Evolutionary conservation across 495 filamentous ascomycete genomes (phyloP).

Genomic region (Tuber magnatum): DNA sequence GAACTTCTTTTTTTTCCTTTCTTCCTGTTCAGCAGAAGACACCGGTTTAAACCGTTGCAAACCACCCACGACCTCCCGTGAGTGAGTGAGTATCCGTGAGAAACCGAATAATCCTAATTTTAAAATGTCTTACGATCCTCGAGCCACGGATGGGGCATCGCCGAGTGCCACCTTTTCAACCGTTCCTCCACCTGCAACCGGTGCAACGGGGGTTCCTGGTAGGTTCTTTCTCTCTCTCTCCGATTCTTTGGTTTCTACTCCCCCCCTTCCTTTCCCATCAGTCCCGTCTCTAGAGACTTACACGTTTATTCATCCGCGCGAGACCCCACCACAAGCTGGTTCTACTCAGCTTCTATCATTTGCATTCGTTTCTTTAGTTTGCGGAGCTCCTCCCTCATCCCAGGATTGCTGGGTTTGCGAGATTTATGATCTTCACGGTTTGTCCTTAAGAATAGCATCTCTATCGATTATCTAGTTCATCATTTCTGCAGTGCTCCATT

Average conservation of each 20-base stretch:
- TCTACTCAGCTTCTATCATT: neutral
- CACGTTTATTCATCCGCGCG: neutral
- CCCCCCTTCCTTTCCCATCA: neutral
- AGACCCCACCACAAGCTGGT: neutral
- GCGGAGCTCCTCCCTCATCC: neutral
- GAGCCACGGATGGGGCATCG: neutral
- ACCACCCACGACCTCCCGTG: neutral
- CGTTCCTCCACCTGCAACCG: neutral
- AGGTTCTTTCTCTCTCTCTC: slow-evolving; percentile 2
- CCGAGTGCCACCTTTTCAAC: neutral
- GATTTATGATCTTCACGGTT: neutral
- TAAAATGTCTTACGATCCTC: neutral
- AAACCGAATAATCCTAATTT: neutral
- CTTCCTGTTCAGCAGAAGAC: neutral
- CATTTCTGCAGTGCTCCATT: neutral
- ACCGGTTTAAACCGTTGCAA: neutral
- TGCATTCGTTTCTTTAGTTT: neutral
- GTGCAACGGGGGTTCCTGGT: neutral
- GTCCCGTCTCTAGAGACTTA: neutral
- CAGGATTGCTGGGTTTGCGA: neutral
- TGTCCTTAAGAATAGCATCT: neutral
- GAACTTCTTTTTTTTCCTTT: neutral
- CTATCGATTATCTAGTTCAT: neutral
- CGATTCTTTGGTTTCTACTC: neutral
- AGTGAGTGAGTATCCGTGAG: neutral